Evolutionary conservation across 2,329 filamentous ascomycete species (phyloP), one percentile per base, ranked within the genome.

Genomic region (Aschersonia sp.): DNA sequence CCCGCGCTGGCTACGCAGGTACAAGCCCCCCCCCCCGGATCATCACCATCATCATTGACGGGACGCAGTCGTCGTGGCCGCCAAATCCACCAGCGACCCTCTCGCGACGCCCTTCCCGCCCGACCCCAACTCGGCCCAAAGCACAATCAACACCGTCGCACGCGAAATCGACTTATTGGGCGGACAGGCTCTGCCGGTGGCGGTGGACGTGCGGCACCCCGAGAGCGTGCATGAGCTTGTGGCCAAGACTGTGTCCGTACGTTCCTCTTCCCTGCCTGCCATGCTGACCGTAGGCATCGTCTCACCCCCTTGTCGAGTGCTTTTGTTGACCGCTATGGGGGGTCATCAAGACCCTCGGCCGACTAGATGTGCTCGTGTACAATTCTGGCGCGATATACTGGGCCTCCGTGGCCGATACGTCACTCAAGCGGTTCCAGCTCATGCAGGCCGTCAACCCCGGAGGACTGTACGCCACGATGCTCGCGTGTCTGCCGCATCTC

Each of bases 331-430:
- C 20, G 20, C 20, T 20, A 20, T 20, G 20, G 20, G 20, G 20
- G 20, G 2, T 20, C 20, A 20, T 20, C 20, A 20, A 77, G 56
- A 68, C 62, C 4, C 82, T 84, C 56, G 72, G 73, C 43, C 75
- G 74, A 29, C 68, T 94, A 3, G 85, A 92, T 59, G 82, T 84
- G 0, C 65, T 94, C 2, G 63, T 92, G 45, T 94, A 94, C 69
- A 94, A 92, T 61, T 81, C 82, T 0, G 87, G 87, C 41, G 87
- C 87, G 3, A 89, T 94, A 54, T 92, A 83, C 82, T 91, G 86
- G 85, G 76, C 82, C 0, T 75, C 82, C 1, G 78, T 94, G 0
- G 74, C 80, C 46, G 75, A 80, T 44, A 91, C 85, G 0, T 82
- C 84, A 0, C 68, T 84, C 53, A 84, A 83, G 62, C 75, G 85